Evolutionary conservation across 352 stramenopile genomes (phyloP).

Genomic region (Hyaloperonospora arabidopsidis): DNA sequence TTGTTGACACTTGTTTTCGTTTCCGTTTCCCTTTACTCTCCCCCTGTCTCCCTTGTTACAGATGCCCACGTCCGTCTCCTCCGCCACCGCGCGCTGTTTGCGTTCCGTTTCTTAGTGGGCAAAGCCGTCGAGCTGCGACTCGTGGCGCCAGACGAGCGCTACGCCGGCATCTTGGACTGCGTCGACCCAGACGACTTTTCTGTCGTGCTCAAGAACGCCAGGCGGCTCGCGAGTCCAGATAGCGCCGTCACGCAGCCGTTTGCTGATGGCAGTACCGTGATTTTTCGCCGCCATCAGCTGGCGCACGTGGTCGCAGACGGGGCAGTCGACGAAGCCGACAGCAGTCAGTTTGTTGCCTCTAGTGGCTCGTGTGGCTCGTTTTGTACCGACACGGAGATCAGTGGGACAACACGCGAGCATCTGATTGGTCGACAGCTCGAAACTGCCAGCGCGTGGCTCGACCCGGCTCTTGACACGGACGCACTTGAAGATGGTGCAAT

Average conservation of each 20-base stretch:
- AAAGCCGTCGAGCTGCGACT: slow-evolving; percentile 68
- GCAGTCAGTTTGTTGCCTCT: slow-evolving; percentile 2
- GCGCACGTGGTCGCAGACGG: slow-evolving; percentile 57
- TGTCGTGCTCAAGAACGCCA: slow-evolving; percentile 72
- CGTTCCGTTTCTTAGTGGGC: slow-evolving; percentile 74
- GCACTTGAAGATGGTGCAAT: slow-evolving; percentile 46
- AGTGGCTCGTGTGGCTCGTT: slow-evolving; percentile 25
- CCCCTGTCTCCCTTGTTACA: slow-evolving; percentile 8
- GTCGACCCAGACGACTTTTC: slow-evolving; percentile 81
- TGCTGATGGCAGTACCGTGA: slow-evolving; percentile 61
- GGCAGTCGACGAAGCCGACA: slow-evolving; percentile 53
- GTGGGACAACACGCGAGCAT: slow-evolving; percentile 51
- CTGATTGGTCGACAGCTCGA: slow-evolving; percentile 63
- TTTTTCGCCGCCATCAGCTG: slow-evolving; percentile 64
- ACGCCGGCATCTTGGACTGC: slow-evolving; percentile 67
- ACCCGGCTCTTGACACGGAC: slow-evolving; percentile 67
- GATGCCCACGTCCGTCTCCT: slow-evolving; percentile 58
- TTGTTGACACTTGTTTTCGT: neutral
- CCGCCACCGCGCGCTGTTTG: slow-evolving; percentile 71
- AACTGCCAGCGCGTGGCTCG: slow-evolving; percentile 68
- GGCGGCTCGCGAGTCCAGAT: slow-evolving; percentile 22
- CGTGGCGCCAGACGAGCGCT: slow-evolving; percentile 44
- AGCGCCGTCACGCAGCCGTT: slow-evolving; percentile 37
- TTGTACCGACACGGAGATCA: slow-evolving; percentile 90
- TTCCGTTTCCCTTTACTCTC: neutral